Evolutionary conservation across 441 rosid species (phyloP).

Genomic region (Kokia cookei): DNA sequence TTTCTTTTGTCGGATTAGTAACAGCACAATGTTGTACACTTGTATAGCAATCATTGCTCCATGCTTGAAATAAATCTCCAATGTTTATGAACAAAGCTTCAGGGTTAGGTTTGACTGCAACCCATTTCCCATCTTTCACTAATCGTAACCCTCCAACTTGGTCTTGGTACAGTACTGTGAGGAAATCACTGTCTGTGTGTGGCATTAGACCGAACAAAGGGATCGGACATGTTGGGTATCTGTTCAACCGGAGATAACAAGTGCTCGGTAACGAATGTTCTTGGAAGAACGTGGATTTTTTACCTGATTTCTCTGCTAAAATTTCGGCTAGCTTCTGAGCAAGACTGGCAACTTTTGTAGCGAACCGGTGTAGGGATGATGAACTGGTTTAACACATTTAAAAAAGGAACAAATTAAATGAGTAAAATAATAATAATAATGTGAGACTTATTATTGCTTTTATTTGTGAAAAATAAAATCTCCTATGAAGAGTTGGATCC

Average conservation of each 20-base stretch:
- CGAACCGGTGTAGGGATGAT: conserved; percentile 50
- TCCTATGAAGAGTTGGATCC: conserved; percentile 20
- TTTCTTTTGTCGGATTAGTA: conserved; percentile 56
- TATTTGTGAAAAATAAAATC: neutral
- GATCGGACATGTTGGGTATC: conserved; percentile 77
- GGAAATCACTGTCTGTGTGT: conserved; percentile 94
- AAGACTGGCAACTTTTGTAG: conserved; percentile 44
- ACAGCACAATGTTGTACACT: conserved; percentile 82
- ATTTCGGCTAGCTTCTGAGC: conserved; percentile 65
- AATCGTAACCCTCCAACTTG: conserved; percentile 85
- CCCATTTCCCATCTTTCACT: conserved; percentile 75
- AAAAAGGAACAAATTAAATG: neutral
- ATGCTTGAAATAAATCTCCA: conserved; percentile 94
- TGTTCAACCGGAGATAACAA: conserved; percentile 79
- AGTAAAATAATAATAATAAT: neutral
- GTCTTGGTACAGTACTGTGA: conserved; percentile 80
- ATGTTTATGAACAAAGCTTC: conserved; percentile 70
- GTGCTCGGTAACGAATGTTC: conserved; percentile 58
- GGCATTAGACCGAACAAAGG: conserved; percentile 74
- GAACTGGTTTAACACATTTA: conserved; percentile 34
- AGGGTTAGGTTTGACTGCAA: conserved; percentile 81
- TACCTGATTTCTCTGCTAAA: conserved; percentile 64
- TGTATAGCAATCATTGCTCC: conserved; percentile 83
- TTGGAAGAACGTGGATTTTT: conserved; percentile 41
- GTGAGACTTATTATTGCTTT: neutral